Conservation (phyloP, 441 rosid species). For the Euphorbia schlechtendalii region DNA sequence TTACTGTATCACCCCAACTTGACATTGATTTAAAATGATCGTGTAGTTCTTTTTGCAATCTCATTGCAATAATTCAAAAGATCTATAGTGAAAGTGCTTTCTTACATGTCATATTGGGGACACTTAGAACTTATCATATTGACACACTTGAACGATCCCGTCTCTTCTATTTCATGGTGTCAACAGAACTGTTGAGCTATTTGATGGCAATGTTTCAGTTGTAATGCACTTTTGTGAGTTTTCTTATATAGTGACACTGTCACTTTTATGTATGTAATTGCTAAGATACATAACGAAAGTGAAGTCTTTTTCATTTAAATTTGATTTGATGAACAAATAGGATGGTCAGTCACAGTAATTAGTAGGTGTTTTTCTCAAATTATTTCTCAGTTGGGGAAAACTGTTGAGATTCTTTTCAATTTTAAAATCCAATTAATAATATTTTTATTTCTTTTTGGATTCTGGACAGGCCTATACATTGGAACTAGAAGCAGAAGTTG, state of each 20-base stretch:
- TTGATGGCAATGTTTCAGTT: not conserved
- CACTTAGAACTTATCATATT: not conserved
- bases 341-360: not conserved
- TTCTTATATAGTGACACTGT: not conserved
- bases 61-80: not conserved
- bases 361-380: constrained; percentile 3
- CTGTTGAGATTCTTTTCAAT: not conserved
- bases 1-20: not conserved
- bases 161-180: not conserved
- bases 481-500: constrained; percentile 70
- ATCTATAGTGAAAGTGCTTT: not conserved
- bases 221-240: not conserved
- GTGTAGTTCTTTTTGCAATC: not conserved
- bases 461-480: constrained; percentile 65
- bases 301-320: not conserved
- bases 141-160: not conserved
- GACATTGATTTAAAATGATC: no score
- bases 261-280: not conserved
- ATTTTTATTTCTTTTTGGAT: constrained; percentile 3
- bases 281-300: not conserved
- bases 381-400: not conserved
- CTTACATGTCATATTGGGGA: not conserved
- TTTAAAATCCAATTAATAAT: not conserved
- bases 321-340: not conserved
- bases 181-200: not conserved